Percentiles rank a stretch among this genome's conserved stretches.
Conservation (phyloP, 257 asterid species). For the Primulina huaijiensis region DNA sequence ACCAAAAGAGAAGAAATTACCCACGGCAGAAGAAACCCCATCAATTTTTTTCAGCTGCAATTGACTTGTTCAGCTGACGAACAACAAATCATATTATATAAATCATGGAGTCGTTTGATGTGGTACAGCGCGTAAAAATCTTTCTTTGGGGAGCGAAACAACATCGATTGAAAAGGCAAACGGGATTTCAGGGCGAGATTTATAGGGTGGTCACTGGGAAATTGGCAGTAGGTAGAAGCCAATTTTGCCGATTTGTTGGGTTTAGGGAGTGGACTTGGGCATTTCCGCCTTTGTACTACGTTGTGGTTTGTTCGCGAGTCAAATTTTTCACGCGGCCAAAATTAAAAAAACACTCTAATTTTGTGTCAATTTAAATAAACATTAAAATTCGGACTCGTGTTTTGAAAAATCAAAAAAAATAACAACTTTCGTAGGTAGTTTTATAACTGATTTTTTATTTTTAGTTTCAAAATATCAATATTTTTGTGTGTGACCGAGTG, state of each 20-base stretch:
- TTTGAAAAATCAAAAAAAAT: no score
- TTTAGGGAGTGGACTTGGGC: constrained; percentile 3
- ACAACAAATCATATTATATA: not conserved
- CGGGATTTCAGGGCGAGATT: constrained; percentile 26
- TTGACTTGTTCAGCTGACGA: constrained; percentile 25
- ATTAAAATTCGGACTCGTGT: no score
- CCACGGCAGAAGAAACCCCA: constrained; percentile 25
- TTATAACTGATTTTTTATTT: no score
- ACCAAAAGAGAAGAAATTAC: constrained; percentile 20
- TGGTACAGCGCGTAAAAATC: constrained; percentile 15
- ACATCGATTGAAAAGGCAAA: not conserved
- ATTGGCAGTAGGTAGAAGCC: constrained; percentile 24
- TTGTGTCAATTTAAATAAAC: no score
- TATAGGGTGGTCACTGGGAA: constrained; percentile 10
- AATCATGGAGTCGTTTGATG: not conserved
- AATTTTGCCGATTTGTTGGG: constrained; percentile 34
- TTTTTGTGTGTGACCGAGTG: no score
- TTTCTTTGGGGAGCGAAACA: constrained; percentile 14
- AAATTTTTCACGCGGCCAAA: no score
- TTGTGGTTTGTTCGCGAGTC: not conserved
- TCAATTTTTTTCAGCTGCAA: constrained; percentile 24
- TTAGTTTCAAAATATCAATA: no score
- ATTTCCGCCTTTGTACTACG: not conserved
- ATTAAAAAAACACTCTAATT: no score
- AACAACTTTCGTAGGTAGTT: no score